Base-by-base conservation (phyloP, 768 basidiomycete genomes). In the Macrocybe gigantea region DNA sequence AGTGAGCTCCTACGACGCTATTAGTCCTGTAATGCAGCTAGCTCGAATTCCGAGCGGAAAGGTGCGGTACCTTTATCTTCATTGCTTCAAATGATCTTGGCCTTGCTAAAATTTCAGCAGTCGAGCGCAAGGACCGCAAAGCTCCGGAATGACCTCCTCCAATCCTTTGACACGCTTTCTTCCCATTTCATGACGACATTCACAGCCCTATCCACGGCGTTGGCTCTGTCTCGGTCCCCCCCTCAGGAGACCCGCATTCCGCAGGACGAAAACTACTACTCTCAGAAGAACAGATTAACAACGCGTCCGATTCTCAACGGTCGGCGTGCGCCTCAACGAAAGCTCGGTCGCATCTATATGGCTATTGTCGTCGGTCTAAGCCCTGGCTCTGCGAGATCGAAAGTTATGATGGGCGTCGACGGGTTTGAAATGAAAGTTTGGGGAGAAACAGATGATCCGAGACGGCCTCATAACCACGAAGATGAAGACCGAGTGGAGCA, bases 151-250 rank as follows among this genome's bases (percentile, higher is more conserved):
- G 85, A 88, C 30, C 63, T 89, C 1, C 60, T 90, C 10, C 65
- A 72, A 4, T 78, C 85, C 6, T 82, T 80, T 45, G 88, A 90
- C 57, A 83, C 78, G 0, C 73, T 91, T 13, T 66, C 79, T 0
- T 89, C 84, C 1, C 88, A 91, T 63, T 67, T 90, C 9, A 70
- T 75, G 45, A 86, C 86, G 0, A 88, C 88, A 0, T 90, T 89
- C 59, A 73, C 79, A 7, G 77, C 85, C 0, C 69, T 91, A 5
- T 85, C 87, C 1, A 81, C 80, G 0, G 82, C 88, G 0, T 65
- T 87, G 13, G 82, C 84, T 1, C 62, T 58, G 1, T 57, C 36
- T 13, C 2, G 11, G 13, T 10, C 6, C 36, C 33, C 15, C 9
- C 15, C 33, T 41, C 22, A 15, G 15, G 13, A 13, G 14, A 12